Evolutionary conservation across 306 rosid species (phyloP).

Genomic region (Corylus heterophylla): DNA sequence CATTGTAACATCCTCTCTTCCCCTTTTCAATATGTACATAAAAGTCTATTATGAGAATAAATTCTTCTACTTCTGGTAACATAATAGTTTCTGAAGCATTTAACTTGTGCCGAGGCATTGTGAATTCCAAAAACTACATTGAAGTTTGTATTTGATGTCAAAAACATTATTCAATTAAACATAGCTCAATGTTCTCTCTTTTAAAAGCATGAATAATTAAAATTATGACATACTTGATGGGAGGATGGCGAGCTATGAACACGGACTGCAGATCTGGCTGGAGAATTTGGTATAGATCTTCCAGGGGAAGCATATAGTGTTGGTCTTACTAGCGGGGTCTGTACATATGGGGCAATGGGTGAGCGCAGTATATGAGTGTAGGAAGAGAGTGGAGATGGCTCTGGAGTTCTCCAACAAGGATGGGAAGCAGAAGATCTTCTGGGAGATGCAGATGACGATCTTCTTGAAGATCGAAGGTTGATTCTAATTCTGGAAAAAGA

Average conservation of each 20-base stretch:
- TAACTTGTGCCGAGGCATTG: background rate
- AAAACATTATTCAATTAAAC: background rate
- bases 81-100: background rate
- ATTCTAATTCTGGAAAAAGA: conserved; percentile 53
- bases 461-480: conserved; percentile 54
- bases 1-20: background rate
- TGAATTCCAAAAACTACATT: background rate
- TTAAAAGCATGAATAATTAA: background rate
- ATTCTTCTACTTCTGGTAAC: background rate
- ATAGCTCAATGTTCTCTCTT: background rate
- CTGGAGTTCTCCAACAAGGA: conserved; percentile 41
- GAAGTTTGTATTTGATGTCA: background rate
- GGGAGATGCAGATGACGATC: conserved; percentile 51
- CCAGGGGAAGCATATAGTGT: conserved; percentile 27
- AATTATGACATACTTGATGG: background rate
- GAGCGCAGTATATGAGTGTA: conserved; percentile 14
- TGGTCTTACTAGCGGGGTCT: conserved; percentile 33
- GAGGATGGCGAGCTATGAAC: conserved; percentile 5
- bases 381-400: conserved; percentile 39
- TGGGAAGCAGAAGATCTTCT: conserved; percentile 36
- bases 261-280: conserved; percentile 5
- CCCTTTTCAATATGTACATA: background rate
- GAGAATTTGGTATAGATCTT: conserved; percentile 21
- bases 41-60: background rate
- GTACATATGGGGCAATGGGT: conserved; percentile 20